A percentile compares a stretch with the other conserved stretches of the same genome.
Conservation (phyloP, 768 basidiomycete species). For the Paxillus ammoniavirescens region DNA sequence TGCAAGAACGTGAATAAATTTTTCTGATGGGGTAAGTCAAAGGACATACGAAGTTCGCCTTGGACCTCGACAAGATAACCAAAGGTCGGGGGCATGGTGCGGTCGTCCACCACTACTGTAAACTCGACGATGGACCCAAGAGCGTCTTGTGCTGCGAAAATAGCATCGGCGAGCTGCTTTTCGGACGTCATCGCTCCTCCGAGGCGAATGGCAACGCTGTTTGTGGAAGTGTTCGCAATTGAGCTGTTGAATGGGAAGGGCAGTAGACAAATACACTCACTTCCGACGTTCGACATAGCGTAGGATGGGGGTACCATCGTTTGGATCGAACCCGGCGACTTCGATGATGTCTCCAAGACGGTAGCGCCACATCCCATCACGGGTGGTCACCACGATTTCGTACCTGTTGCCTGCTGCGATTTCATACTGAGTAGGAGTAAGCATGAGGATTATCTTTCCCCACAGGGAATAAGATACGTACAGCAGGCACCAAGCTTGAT, state of each 20-base stretch:
- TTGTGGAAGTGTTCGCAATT: background rate
- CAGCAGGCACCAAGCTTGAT: conserved; percentile 11
- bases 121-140: conserved; percentile 14
- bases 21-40: background rate
- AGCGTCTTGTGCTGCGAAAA: conserved; percentile 13
- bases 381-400: conserved; percentile 18
- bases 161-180: conserved; percentile 8
- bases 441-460: background rate
- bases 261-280: conserved; percentile 3
- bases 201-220: conserved; percentile 7
- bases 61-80: conserved; percentile 12
- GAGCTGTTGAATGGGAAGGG: background rate
- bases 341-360: conserved; percentile 22
- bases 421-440: conserved; percentile 14
- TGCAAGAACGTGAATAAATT: background rate
- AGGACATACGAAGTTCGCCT: conserved; percentile 5
- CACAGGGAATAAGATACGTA: background rate
- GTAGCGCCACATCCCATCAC: conserved; percentile 24
- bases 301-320: conserved; percentile 18
- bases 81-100: background rate
- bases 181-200: conserved; percentile 8
- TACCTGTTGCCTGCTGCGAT: conserved; percentile 13
- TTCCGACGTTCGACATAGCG: conserved; percentile 19
- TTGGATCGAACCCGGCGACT: conserved; percentile 14
- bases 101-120: conserved; percentile 18